phyloP scores from a whole-genome alignment of 179 eudicot genomes.

The Carnegiea gigantea region DNA sequence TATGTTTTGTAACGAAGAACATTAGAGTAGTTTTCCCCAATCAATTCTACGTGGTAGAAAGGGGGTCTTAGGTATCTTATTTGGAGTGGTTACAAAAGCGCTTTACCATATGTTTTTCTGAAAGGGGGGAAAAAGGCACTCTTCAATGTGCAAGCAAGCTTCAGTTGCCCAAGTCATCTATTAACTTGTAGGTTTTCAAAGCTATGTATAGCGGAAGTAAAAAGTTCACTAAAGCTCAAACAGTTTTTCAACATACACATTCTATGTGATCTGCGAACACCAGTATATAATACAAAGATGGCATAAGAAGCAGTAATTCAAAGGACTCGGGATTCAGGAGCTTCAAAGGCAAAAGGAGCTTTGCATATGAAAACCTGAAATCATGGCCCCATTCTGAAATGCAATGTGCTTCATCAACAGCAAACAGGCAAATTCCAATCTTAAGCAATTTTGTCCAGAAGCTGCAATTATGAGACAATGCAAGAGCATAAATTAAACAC shows the following conservation, averaged over 20 bases:
- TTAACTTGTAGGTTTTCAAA: not conserved
- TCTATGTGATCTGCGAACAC: not conserved
- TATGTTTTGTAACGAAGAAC: not conserved
- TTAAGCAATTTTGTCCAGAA: slow-evolving; percentile 69
- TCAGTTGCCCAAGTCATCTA: not conserved
- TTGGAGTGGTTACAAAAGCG: not conserved
- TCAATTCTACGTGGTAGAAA: too few relatives aligned
- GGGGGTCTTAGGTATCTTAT: not conserved
- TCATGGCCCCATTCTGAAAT: slow-evolving; percentile 94
- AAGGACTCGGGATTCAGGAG: not conserved
- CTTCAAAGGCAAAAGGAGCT: not conserved
- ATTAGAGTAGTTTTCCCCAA: not conserved
- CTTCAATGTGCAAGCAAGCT: not conserved
- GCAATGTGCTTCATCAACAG: slow-evolving; percentile 95
- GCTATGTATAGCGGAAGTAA: not conserved
- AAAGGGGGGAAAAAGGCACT: not conserved
- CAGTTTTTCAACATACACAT: not conserved
- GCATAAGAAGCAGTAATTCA: not conserved
- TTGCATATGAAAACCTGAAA: slow-evolving; percentile 57
- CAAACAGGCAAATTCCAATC: slow-evolving; percentile 73
- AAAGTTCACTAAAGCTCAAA: not conserved
- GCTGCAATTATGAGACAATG: slow-evolving; percentile 42
- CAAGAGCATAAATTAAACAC: not conserved
- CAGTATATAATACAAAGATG: not conserved
- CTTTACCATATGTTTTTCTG: not conserved